Evolutionary conservation across 805 yeast genomes (phyloP).

Genomic region (Maudiozyma pseudohumilis): DNA sequence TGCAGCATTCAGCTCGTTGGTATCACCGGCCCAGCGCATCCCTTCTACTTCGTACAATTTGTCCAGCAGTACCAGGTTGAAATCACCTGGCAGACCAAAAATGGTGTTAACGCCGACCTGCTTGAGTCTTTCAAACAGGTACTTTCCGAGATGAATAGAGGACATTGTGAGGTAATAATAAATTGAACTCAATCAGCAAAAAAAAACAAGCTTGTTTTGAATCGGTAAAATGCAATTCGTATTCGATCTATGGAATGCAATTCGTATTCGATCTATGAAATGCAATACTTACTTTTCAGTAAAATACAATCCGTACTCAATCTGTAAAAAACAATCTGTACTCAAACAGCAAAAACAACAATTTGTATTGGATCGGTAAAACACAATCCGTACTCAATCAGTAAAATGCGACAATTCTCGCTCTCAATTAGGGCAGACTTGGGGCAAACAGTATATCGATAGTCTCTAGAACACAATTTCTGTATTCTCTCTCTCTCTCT

Average conservation of each 20-base stretch:
- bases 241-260: neutral
- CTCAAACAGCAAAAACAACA: neutral
- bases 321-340: neutral
- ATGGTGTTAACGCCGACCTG: slow-evolving; percentile 61
- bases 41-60: slow-evolving; percentile 63
- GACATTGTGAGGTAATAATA: slow-evolving; percentile 14
- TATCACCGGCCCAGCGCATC: slow-evolving; percentile 80
- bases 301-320: neutral
- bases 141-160: slow-evolving; percentile 58
- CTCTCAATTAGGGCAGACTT: no score
- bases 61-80: slow-evolving; percentile 60
- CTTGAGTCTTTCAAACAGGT: slow-evolving; percentile 64
- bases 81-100: slow-evolving; percentile 77
- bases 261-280: neutral
- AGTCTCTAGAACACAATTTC: no score
- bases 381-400: neutral
- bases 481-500: no score
- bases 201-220: neutral
- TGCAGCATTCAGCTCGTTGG: slow-evolving; percentile 82
- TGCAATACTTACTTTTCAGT: neutral
- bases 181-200: neutral
- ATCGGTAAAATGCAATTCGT: neutral
- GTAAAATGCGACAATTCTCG: no score
- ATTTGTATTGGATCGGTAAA: neutral
- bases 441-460: no score